Evolutionary conservation across 1,284 basidiomycete genomes (phyloP), one percentile per base, ranked within the genome.

Genomic region (Ustilago nuda): DNA sequence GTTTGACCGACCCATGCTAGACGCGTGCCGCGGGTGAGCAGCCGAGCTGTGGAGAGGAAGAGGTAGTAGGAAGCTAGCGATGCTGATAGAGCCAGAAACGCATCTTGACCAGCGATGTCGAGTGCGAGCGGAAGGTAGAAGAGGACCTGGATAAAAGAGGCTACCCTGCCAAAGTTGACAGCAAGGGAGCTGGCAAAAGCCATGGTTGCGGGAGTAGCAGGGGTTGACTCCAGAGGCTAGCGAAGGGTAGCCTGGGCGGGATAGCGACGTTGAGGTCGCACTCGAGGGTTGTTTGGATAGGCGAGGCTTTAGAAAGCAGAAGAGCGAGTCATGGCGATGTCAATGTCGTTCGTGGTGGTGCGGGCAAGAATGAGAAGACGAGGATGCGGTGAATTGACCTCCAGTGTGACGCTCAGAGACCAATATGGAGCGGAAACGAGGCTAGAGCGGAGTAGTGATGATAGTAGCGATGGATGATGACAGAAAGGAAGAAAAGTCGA

Each of bases 21-120:
- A 8, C 75, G 57, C 2, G 83, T 83, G 13, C 59, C 48, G 3
- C 58, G 59, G 12, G 81, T 80, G 41, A 79, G 35, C 11, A 78
- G 68, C 3, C 82, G 76, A 4, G 84, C 60, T 17, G 84, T 82
- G 41, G 83, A 81, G 15, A 84, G 76, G 43, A 78, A 61, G 54
- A 80, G 70, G 60, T 84, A 84, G 61, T 84, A 84, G 11, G 72
- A 72, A 1, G 84, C 83, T n/a, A 85, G 63, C 11, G 81, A 76
- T 13, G 84, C 84, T 2, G 80, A 82, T n/a, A 84, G 76, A 4
- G 84, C 83, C 17, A 84, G 72, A 56, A 85, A 85, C 4, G 82
- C 81, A 56, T 85, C 83, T 41, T 79, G 76, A n/a, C 82, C 81
- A 2, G 82, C 82, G n/a, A 83, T 71, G 67, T 85, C 84, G 59